Evolutionary conservation across 2,329 filamentous ascomycete species (phyloP), one percentile per base, ranked within the genome.

Genomic region (Tolypocladium nubicola): DNA sequence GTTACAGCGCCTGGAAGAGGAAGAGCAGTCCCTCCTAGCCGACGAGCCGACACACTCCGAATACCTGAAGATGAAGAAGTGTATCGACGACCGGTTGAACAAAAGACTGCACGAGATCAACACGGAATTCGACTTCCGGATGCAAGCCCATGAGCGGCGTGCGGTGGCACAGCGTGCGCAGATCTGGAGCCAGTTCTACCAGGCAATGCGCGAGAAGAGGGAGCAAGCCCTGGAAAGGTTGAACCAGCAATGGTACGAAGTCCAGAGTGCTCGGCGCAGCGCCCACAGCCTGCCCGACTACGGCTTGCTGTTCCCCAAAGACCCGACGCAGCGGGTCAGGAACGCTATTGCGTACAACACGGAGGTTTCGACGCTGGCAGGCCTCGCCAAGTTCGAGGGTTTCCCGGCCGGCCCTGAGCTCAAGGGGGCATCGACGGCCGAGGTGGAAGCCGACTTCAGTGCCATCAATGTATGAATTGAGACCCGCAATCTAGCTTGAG

Each of bases 361-460:
- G 62, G 94, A 99, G 70, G 92, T 99, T 5, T 96, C 92, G 0
- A 84, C 97, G 35, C 76, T 99, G 58, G 87, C 92, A 7, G 93
- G 93, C 41, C 80, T 97, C 55, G 92, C 93, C 40, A 97, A 97
- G 73, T 92, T 97, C 70, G 86, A 96, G 66, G 94, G 94, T 30
- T 99, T 99, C 73, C 94, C 94, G 40, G 92, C 93, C 38, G 94
- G 92, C n/a, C 94, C 94, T 23, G 81, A 89, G 39, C 87, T 99
- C 73, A 79, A 79, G 58, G 82, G 88, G 47, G 88, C 89, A 33
- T 86, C 87, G 41, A 72, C 81, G 26, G 77, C 81, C 13, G 90
- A 97, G 67, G 74, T 94, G 52, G 90, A 96, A 57, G 87, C 93
- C 54, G 94, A 99, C 73, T 77, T 97, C 61, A 86, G 88, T 69